Conservation (phyloP, 768 basidiomycete genomes). For the Zangia roseola region DNA sequence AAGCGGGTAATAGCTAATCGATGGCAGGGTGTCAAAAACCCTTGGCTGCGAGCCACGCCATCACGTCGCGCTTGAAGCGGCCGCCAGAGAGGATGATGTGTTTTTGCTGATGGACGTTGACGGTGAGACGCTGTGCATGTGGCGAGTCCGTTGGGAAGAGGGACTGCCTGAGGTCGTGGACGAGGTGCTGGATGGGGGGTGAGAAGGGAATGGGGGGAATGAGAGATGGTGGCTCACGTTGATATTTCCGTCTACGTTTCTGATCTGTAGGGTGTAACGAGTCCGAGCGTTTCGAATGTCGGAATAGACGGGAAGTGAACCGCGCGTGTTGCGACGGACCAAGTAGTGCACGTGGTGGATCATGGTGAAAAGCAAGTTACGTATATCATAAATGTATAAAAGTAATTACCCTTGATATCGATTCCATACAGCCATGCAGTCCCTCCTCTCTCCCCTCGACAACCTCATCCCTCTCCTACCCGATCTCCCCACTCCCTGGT, state of each 20-base stretch:
- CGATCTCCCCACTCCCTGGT: conserved; percentile 20
- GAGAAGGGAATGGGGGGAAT: not conserved
- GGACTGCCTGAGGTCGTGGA: conserved; percentile 50
- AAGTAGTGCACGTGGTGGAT: conserved; percentile 42
- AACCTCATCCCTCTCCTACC: conserved; percentile 10
- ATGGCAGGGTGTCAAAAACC: conserved; percentile 50
- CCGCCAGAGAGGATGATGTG: conserved; percentile 63
- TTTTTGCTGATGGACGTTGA: conserved; percentile 46
- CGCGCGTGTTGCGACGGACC: conserved; percentile 63
- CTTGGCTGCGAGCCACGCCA: conserved; percentile 58
- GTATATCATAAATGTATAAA: not conserved
- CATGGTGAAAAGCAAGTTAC: not conserved
- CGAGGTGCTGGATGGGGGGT: conserved; percentile 46
- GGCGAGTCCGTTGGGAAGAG: conserved; percentile 49
- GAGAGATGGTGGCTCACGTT: conserved; percentile 42
- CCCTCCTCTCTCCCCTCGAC: conserved; percentile 24
- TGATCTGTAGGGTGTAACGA: conserved; percentile 55
- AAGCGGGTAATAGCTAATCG: conserved; percentile 9
- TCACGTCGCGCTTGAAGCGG: conserved; percentile 58
- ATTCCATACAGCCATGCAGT: not conserved
- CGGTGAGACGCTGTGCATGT: conserved; percentile 48
- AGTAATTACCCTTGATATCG: not conserved
- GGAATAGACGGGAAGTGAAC: conserved; percentile 73
- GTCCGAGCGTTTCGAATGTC: conserved; percentile 68
- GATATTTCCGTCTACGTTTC: conserved; percentile 65